These are phyloP conservation scores for Ganoderma multipileum DNA, from an alignment of 1,284 basidiomycete species.

Conservation along the genomic window DNA sequence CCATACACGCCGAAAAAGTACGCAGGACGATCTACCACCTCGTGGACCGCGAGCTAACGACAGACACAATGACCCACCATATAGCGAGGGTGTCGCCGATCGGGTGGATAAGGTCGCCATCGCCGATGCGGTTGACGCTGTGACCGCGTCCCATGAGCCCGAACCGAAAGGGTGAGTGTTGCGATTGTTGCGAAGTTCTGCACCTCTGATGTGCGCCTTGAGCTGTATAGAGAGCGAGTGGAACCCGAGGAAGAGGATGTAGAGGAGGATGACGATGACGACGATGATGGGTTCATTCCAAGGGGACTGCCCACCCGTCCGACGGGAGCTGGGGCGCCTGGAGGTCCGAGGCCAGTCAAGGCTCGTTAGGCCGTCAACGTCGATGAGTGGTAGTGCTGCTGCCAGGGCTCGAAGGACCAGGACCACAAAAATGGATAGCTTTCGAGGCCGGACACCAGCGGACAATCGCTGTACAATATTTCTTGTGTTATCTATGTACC, in stretches of 20 bases:
- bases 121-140: neutral
- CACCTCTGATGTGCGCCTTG: neutral
- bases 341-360: neutral
- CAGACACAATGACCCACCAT: neutral
- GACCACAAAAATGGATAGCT: neutral
- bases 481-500: neutral
- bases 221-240: neutral
- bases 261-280: neutral
- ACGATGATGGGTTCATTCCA: neutral
- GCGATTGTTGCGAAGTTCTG: neutral
- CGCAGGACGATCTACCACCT: neutral
- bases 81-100: neutral
- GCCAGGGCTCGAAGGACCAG: neutral
- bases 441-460: neutral
- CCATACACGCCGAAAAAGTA: neutral
- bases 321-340: neutral
- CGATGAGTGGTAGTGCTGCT: neutral
- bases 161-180: neutral
- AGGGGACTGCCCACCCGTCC: neutral
- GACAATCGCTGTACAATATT: neutral
- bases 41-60: neutral
- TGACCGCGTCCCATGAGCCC: neutral
- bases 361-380: neutral
- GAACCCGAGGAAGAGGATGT: neutral
- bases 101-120: neutral